Evolutionary conservation across 1,284 basidiomycete genomes (phyloP).

Genomic region (Megacollybia platyphylla): DNA sequence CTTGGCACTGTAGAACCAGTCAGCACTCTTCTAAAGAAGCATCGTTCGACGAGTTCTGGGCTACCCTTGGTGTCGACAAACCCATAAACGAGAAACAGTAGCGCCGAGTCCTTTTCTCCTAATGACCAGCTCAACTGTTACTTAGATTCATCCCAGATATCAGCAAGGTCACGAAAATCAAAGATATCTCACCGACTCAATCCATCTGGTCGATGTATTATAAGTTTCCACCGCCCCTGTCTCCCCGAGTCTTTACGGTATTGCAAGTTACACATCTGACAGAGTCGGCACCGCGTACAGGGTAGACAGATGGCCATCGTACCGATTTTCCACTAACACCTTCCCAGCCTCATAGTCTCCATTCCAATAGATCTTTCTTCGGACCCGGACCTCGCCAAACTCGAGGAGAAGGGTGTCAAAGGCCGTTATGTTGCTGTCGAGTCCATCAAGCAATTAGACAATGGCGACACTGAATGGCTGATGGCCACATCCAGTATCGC

Average conservation of each 20-base stretch:
- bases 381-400: conserved; percentile 41
- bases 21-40: conserved; percentile 50
- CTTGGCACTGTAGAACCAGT: conserved; percentile 58
- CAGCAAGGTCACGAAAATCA: conserved; percentile 48
- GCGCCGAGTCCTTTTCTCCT: conserved; percentile 11
- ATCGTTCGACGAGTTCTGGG: conserved; percentile 64
- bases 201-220: conserved; percentile 65
- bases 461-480: conserved; percentile 60
- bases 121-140: background rate
- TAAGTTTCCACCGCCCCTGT: conserved; percentile 54
- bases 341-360: conserved; percentile 48
- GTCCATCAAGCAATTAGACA: conserved; percentile 45
- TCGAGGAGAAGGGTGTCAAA: conserved; percentile 55
- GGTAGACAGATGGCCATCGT: conserved; percentile 24
- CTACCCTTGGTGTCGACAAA: conserved; percentile 50
- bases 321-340: background rate
- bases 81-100: conserved; percentile 58
- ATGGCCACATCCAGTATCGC: conserved; percentile 71
- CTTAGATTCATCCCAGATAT: conserved; percentile 47
- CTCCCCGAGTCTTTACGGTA: conserved; percentile 65
- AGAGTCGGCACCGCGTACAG: conserved; percentile 34
- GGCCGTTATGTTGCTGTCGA: conserved; percentile 65
- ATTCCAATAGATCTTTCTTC: conserved; percentile 54
- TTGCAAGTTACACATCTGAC: conserved; percentile 47
- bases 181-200: conserved; percentile 47